These are phyloP conservation scores for Teunomyces funiuensis DNA, from an alignment of 805 yeast species.

Conservation along the genomic window DNA sequence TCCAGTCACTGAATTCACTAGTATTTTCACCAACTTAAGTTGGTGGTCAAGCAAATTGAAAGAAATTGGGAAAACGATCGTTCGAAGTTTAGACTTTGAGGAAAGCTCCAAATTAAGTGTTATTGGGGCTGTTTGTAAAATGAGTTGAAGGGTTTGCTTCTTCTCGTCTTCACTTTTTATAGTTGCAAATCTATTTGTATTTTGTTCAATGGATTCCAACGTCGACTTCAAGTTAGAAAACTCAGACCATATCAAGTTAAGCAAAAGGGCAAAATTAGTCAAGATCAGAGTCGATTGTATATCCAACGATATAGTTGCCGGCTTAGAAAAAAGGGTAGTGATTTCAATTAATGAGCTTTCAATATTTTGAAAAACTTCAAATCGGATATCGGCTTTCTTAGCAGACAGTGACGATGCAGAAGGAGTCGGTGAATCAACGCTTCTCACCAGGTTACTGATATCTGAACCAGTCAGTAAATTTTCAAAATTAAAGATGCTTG, in stretches of 20 bases:
- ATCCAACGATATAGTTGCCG: slow-evolving; percentile 27
- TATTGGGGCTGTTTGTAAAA: slow-evolving; percentile 42
- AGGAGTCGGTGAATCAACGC: neutral
- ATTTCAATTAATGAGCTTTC: slow-evolving; percentile 23
- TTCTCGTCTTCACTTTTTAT: neutral
- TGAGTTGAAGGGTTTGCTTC: slow-evolving; percentile 19
- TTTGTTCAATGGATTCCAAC: neutral
- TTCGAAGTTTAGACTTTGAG: slow-evolving; percentile 16
- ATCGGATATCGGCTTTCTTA: slow-evolving; percentile 49
- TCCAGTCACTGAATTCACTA: slow-evolving; percentile 15
- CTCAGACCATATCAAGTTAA: slow-evolving; percentile 23
- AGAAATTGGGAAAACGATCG: slow-evolving; percentile 44
- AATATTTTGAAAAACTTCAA: slow-evolving; percentile 42
- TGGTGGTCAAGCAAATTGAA: slow-evolving; percentile 34
- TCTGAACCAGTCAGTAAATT: neutral
- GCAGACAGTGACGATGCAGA: slow-evolving; percentile 2
- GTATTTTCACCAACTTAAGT: slow-evolving; percentile 33
- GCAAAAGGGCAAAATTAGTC: slow-evolving; percentile 23
- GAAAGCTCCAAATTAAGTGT: slow-evolving; percentile 22
- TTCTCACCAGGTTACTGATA: neutral
- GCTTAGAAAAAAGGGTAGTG: slow-evolving; percentile 46
- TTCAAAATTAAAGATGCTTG: slow-evolving; percentile 8
- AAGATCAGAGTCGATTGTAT: slow-evolving; percentile 22
- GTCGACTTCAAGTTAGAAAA: slow-evolving; percentile 12
- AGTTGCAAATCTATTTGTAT: neutral